Base-by-base conservation (phyloP, 352 stramenopile genomes). In the Globisporangium splendens region DNA sequence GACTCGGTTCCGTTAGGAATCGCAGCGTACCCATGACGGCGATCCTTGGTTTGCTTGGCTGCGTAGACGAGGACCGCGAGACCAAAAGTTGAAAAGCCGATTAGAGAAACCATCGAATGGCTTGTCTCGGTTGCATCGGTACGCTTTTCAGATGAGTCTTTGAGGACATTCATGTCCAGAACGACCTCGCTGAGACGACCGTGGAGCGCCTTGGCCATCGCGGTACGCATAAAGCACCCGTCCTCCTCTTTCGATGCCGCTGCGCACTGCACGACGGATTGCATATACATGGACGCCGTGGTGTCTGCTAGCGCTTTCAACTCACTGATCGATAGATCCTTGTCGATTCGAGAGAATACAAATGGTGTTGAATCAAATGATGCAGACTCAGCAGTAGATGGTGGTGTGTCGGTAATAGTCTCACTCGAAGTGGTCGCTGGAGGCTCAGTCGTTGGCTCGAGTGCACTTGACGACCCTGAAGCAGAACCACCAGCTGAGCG, bases 221-320 rank as follows among this genome's bases (percentile, higher is more conserved):
- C 46, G 0, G 33, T 38, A 22, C 54, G n/a, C 46, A 61, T 61
- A 38, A 61, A 60, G 31, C 44, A 60, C 2, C 54, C 54, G 20
- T 38, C n/a, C 3, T 52, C 44, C 31, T 4, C 28, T 35, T 21
- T 38, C 18, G 43, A 47, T 14, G 17, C 24, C 39, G 50, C 35
- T 17, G 35, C 54, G 35, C 54, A 60, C 21, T 60, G 20, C 3
- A 53, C 44, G 3, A 43, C 54, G 2, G 44, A 48, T 21, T 60
- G 14, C 10, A 60, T 38, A 22, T 60, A 60, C 43, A 53, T 50
- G 12, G 20, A 53, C 13, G 54, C 54, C 0, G 28, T 60, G 33
- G 28, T 20, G n/a, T 28, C 31, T 0, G 54, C 51, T n/a, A 60
- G 28, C 13, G 10, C 44, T 43, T 60, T 60, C 31, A 60, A 43